phyloP scores from a whole-genome alignment of 2,329 filamentous ascomycete genomes.

The Phialemoniopsis sp. region DNA sequence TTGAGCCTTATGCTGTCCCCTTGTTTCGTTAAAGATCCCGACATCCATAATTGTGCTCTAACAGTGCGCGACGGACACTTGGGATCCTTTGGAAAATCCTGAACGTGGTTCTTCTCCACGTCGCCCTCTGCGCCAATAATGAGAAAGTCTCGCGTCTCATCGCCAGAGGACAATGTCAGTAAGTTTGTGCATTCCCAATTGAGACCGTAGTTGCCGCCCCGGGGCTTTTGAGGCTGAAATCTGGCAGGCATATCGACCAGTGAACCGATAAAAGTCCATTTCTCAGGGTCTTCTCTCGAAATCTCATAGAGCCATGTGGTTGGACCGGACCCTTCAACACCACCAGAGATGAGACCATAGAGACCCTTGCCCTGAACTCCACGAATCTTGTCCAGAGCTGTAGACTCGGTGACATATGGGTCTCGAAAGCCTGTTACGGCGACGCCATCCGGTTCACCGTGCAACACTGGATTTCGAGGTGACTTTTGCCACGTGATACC shows the following conservation, averaged over 20 bases:
- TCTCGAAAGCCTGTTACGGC: constrained; percentile 5
- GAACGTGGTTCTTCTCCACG: not conserved
- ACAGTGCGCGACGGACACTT: too few species aligned
- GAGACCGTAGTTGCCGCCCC: constrained; percentile 43
- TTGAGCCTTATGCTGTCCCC: too few species aligned
- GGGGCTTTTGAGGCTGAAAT: constrained; percentile 12
- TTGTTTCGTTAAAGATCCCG: too few species aligned
- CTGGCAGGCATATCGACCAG: not conserved
- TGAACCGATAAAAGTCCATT: constrained; percentile 1
- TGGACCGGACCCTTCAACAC: constrained; percentile 2
- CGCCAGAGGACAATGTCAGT: constrained; percentile 28
- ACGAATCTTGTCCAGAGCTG: not conserved
- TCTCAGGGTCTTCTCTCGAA: constrained; percentile 2
- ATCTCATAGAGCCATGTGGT: constrained; percentile 5
- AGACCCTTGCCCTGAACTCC: not conserved
- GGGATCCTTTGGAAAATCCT: too few species aligned
- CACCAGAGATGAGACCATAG: constrained; percentile 5
- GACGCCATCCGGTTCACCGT: constrained; percentile 2
- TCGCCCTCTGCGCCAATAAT: constrained; percentile 40
- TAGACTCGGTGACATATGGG: constrained; percentile 3
- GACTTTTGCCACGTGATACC: constrained; percentile 4
- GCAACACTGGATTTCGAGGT: constrained; percentile 3
- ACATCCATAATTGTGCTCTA: too few species aligned
- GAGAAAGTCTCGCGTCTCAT: constrained; percentile 30
- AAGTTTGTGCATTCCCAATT: constrained; percentile 50